phyloP scores from a whole-genome alignment of 164 flowering plant genomes.

The Akebia trifoliata region DNA sequence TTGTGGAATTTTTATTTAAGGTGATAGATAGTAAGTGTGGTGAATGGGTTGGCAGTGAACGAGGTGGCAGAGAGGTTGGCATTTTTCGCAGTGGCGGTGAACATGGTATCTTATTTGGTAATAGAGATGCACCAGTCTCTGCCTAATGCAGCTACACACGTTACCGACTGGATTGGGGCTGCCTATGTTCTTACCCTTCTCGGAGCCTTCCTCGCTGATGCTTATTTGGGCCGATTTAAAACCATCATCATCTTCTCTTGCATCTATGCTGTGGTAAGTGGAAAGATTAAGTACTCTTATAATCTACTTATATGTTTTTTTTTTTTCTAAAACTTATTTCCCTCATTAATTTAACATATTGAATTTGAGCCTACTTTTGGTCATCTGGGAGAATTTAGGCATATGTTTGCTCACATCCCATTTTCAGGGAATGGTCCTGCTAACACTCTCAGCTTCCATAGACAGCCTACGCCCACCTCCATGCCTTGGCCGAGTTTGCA shows the following conservation, averaged over 20 bases:
- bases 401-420: too few relatives aligned
- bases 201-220: conserved; percentile 76
- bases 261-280: conserved; percentile 54
- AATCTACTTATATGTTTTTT: too few relatives aligned
- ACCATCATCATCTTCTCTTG: conserved; percentile 58
- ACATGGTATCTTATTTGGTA: conserved; percentile 52
- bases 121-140: conserved; percentile 46
- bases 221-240: conserved; percentile 62
- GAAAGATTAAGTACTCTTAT: too few relatives aligned
- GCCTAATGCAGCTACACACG: conserved; percentile 51
- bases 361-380: too few relatives aligned
- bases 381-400: too few relatives aligned
- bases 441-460: conserved; percentile 51
- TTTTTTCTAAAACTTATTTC: too few relatives aligned
- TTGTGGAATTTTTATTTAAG: neutral
- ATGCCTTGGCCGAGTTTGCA: conserved; percentile 25
- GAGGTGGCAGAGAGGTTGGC: conserved; percentile 78
- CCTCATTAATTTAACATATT: too few relatives aligned
- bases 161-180: conserved; percentile 62
- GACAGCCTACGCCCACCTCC: conserved; percentile 51
- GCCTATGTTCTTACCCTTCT: conserved; percentile 55
- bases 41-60: conserved; percentile 38
- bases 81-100: conserved; percentile 57
- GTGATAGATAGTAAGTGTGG: neutral
- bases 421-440: conserved; percentile 54